These are phyloP conservation scores for Talaromyces sp. DNA, from an alignment of 2,329 filamentous ascomycete genomes.

Conservation along the genomic window DNA sequence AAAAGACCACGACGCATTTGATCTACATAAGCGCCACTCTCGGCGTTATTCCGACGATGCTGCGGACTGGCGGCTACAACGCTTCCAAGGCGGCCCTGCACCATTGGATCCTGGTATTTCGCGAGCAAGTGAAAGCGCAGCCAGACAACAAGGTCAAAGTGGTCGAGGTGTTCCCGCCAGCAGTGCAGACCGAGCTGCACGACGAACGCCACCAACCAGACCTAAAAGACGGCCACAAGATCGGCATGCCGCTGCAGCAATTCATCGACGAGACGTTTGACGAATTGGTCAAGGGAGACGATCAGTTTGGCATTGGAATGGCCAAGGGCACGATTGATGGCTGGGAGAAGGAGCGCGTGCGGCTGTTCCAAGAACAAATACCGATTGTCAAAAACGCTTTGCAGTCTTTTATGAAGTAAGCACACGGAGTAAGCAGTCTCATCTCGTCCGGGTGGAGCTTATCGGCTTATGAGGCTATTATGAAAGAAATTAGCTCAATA, in stretches of 20 bases:
- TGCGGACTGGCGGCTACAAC: conserved; percentile 48
- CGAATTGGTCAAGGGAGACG: conserved; percentile 41
- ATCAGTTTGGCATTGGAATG: conserved; percentile 48
- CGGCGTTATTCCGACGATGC: background rate
- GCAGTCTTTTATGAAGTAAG: conserved; percentile 2
- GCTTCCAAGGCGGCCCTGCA: conserved; percentile 52
- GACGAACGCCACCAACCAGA: conserved; percentile 50
- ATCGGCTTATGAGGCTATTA: background rate
- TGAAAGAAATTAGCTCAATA: background rate
- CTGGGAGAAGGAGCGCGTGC: conserved; percentile 10
- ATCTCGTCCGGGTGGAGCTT: background rate
- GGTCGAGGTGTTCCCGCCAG: conserved; percentile 51
- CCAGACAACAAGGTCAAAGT: conserved; percentile 44
- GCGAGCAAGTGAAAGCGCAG: conserved; percentile 41
- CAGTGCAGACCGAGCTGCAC: conserved; percentile 53
- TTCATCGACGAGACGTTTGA: conserved; percentile 47
- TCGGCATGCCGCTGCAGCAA: conserved; percentile 50
- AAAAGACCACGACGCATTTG: conserved; percentile 37
- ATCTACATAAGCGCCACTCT: conserved; percentile 23
- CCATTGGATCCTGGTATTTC: conserved; percentile 47
- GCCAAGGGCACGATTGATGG: conserved; percentile 16
- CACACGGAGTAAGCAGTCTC: background rate
- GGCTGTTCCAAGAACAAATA: conserved; percentile 6
- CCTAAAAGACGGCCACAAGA: conserved; percentile 42
- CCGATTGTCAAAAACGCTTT: conserved; percentile 2